Base-by-base conservation (phyloP, 2,329 filamentous ascomycete genomes). In the Neonectria magnoliae region DNA sequence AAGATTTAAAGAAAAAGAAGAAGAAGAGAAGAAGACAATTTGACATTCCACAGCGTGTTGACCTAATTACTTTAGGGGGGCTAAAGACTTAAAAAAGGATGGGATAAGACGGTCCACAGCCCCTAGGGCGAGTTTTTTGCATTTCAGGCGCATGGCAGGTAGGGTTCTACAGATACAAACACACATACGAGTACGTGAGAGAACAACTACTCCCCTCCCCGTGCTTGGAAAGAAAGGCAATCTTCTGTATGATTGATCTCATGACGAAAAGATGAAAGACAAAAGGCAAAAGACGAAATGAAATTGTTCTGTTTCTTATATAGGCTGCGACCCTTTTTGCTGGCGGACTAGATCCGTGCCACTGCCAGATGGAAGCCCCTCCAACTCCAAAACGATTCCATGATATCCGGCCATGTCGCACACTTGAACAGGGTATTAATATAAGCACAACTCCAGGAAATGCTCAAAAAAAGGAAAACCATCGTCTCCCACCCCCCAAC, bases 61-160 rank as follows among this genome's bases (percentile, higher is more conserved):
- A 58, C 54, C 50, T 56, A 42, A 44, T 55, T 29, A 47, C 33
- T 50, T 62, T 27, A 22, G 38, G 51, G 54, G 27, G 48, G 33
- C 50, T 42, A 51, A 51, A 60, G 52, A 57, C 59, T 42, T 62
- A 48, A 60, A 67, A 62, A 50, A 57, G 57, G 57, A 67, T 53
- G 61, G 60, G 64, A 65, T 52, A 62, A 68, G 62, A 66, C 63
- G 57, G 64, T 42, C 45, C 45, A 29, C 53, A 33, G 47, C 38
- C 27, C 52, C 27, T 62, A 48, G 29, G 45, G 44, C 42, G 14
- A 53, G 55, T 22, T 57, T 67, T 56, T 69, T 69, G 69, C 70
- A 76, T 76, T 74, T 70, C 62, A 67, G 75, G 75, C 75, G 75
- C 68, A 76, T 71, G 71, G 74, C 64, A 68, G 64, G 62, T 60